phyloP scores from a whole-genome alignment of 164 flowering plant species.

The Stephania yunnanensis region DNA sequence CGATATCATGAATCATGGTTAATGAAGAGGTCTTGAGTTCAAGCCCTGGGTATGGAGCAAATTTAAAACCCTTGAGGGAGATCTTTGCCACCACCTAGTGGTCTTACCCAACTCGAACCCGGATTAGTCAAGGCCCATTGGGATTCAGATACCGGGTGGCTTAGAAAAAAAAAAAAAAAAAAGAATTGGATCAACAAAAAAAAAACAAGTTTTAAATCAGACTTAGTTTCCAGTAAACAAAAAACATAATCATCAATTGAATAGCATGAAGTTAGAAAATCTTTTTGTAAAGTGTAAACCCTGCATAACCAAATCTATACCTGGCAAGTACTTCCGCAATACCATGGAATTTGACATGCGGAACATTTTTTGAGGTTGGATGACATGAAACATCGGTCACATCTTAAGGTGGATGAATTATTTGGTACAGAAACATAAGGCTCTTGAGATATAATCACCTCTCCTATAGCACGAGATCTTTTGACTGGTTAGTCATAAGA shows the following conservation, averaged over 20 bases:
- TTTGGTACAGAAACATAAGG: slow-evolving; percentile 76
- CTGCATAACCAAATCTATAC: slow-evolving; percentile 24
- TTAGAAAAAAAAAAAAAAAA: background rate
- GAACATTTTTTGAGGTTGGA: slow-evolving; percentile 72
- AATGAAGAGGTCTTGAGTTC: background rate
- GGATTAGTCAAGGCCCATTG: too few species aligned
- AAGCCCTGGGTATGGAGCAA: too few species aligned
- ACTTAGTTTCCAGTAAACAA: background rate
- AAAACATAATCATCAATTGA: background rate
- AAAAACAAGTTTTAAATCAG: too few species aligned
- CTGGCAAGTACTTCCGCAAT: slow-evolving; percentile 87
- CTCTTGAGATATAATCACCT: slow-evolving; percentile 66
- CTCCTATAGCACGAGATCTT: slow-evolving; percentile 47
- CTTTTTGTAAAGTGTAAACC: background rate
- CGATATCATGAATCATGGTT: background rate
- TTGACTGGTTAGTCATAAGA: background rate
- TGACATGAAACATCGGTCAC: slow-evolving; percentile 70
- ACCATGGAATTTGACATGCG: slow-evolving; percentile 70
- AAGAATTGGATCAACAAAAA: too few species aligned
- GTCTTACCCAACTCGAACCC: too few species aligned
- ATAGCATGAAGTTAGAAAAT: background rate
- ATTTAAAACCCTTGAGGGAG: too few species aligned
- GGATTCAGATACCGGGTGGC: too few species aligned
- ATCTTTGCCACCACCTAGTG: too few species aligned
- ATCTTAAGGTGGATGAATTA: slow-evolving; percentile 42